Conservation (phyloP, 306 rosid genomes). For the Trifolium dubium region DNA sequence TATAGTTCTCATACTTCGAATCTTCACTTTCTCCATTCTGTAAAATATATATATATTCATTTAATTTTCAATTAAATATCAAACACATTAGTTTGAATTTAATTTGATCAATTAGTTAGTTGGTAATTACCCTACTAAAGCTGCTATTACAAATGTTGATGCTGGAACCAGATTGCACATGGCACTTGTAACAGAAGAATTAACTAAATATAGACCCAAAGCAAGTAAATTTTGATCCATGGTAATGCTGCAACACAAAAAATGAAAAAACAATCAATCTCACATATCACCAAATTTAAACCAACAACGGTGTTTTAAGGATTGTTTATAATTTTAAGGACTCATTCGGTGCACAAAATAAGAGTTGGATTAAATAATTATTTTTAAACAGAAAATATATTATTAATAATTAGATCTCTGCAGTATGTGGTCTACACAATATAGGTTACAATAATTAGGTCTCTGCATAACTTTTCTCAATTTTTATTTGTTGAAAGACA, state of each 20-base stretch:
- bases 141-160: slow-evolving; percentile 61
- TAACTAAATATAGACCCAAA: slow-evolving; percentile 57
- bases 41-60: not conserved
- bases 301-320: too few species aligned
- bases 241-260: slow-evolving; percentile 36
- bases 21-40: slow-evolving; percentile 52
- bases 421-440: too few species aligned
- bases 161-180: slow-evolving; percentile 62
- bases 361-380: too few species aligned
- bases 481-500: too few species aligned
- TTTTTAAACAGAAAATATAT: too few species aligned
- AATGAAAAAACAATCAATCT: not conserved
- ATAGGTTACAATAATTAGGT: too few species aligned
- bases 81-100: not conserved
- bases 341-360: too few species aligned
- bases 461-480: too few species aligned
- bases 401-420: too few species aligned
- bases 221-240: slow-evolving; percentile 50
- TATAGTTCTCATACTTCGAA: slow-evolving; percentile 51
- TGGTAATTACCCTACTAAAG: slow-evolving; percentile 44
- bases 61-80: not conserved
- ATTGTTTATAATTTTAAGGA: too few species aligned
- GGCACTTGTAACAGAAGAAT: slow-evolving; percentile 58
- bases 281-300: too few species aligned
- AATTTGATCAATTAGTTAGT: not conserved